Percentiles rank a stretch among this genome's conserved stretches.
These are phyloP conservation scores for Biscutella laevigata DNA, from an alignment of 441 rosid species.

Conservation along the genomic window DNA sequence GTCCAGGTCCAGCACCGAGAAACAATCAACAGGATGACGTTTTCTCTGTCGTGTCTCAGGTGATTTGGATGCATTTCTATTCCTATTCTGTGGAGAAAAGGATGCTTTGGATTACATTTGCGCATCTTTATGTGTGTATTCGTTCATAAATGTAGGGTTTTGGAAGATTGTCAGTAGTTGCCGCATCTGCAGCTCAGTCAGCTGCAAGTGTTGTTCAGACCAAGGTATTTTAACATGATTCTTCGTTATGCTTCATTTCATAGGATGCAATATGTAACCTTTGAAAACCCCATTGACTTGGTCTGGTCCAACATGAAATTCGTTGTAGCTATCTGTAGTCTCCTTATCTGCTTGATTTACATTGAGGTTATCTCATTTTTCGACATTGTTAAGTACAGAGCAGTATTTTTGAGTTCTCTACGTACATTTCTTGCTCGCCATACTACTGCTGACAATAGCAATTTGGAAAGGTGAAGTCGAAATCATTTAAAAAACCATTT, in stretches of 20 bases:
- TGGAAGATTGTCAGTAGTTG: slow-evolving; percentile 76
- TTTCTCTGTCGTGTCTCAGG: slow-evolving; percentile 76
- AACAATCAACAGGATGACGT: slow-evolving; percentile 58
- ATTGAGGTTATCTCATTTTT: neutral
- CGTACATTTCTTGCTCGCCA: neutral
- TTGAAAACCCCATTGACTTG: no score
- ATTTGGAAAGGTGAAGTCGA: neutral
- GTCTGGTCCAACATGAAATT: no score
- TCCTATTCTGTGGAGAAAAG: no score
- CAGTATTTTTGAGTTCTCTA: neutral
- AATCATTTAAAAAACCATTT: slow-evolving; percentile 6
- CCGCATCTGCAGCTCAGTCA: slow-evolving; percentile 84
- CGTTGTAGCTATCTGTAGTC: no score
- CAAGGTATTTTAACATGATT: slow-evolving; percentile 48
- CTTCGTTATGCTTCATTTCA: no score
- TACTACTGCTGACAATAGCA: neutral
- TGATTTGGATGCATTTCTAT: slow-evolving; percentile 19
- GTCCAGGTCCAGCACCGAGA: slow-evolving; percentile 52
- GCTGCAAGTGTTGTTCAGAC: slow-evolving; percentile 76
- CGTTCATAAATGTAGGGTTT: slow-evolving; percentile 43
- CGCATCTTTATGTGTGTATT: no score
- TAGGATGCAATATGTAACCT: neutral
- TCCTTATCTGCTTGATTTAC: neutral
- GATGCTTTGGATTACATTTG: no score
- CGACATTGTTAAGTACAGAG: neutral